phyloP scores from a whole-genome alignment of 2,329 filamentous ascomycete species.

The Penicillium sp. region DNA sequence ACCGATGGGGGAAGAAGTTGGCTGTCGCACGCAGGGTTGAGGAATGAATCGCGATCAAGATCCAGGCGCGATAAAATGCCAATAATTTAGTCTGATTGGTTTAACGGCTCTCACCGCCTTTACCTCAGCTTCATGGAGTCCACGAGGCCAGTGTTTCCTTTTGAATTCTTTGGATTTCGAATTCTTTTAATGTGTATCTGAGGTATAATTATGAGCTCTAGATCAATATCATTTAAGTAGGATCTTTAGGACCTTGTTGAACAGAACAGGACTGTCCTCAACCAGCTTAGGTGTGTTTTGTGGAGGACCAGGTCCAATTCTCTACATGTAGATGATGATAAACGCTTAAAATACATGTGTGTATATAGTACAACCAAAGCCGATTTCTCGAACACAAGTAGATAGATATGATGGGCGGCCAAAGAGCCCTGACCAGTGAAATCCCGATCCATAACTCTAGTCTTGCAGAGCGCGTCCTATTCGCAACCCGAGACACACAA shows the following conservation, averaged over 20 bases:
- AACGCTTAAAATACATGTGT: not conserved
- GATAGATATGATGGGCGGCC: not conserved
- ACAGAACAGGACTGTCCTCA: not conserved
- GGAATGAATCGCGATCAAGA: not conserved
- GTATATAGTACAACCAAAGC: not conserved
- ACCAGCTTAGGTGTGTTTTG: not conserved
- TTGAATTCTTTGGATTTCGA: no score
- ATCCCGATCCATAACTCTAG: not conserved
- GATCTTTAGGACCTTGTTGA: not conserved
- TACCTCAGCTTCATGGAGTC: not conserved
- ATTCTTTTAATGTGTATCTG: not conserved
- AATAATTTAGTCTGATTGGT: not conserved
- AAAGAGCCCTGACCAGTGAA: not conserved
- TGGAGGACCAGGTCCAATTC: not conserved
- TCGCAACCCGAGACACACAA: not conserved
- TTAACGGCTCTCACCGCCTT: not conserved
- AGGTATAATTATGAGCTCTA: no score
- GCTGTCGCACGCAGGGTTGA: not conserved
- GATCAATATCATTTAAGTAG: not conserved
- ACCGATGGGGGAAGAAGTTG: not conserved
- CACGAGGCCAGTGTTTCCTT: no score
- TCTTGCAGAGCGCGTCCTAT: not conserved
- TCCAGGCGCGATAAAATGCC: not conserved
- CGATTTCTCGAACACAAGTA: not conserved
- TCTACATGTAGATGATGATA: not conserved